Conservation (phyloP, 2,329 filamentous ascomycete species). For the Neonectria neomacrospora region DNA sequence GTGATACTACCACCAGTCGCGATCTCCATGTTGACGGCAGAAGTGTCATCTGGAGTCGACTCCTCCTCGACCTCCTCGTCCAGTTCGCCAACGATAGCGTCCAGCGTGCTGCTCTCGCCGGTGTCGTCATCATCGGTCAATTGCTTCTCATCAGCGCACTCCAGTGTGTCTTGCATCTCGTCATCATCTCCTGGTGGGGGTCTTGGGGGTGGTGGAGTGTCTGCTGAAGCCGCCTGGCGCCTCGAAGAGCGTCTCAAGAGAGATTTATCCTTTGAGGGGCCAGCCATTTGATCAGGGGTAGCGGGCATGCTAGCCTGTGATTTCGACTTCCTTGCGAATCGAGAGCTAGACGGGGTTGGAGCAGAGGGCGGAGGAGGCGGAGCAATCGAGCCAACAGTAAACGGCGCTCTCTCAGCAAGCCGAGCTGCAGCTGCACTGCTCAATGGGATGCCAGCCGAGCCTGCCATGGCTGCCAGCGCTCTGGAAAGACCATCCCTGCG, state of each 20-base stretch:
- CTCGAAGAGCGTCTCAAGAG: constrained; percentile 71
- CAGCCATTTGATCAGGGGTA: constrained; percentile 58
- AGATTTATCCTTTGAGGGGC: constrained; percentile 67
- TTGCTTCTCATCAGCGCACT: constrained; percentile 93
- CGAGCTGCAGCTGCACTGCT: constrained; percentile 59
- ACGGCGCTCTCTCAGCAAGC: constrained; percentile 58
- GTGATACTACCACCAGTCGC: constrained; percentile 88
- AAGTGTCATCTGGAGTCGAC: constrained; percentile 72
- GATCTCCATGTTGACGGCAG: constrained; percentile 91
- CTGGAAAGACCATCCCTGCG: constrained; percentile 74
- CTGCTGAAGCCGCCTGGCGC: constrained; percentile 64
- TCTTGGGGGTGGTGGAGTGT: constrained; percentile 61
- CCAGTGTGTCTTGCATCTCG: constrained; percentile 75
- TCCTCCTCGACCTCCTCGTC: constrained; percentile 85
- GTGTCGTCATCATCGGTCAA: constrained; percentile 77
- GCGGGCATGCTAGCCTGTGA: constrained; percentile 58
- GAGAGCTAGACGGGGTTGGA: constrained; percentile 56
- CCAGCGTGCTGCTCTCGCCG: constrained; percentile 74
- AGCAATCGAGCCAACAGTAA: constrained; percentile 50
- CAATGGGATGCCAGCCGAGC: constrained; percentile 71
- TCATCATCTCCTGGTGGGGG: constrained; percentile 69
- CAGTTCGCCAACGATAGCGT: constrained; percentile 89
- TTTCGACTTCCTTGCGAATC: constrained; percentile 59
- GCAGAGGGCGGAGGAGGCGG: constrained; percentile 51
- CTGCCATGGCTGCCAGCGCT: constrained; percentile 81